Base-by-base conservation (phyloP, 2,329 filamentous ascomycete genomes). In the Parascedosporium putredinis region DNA sequence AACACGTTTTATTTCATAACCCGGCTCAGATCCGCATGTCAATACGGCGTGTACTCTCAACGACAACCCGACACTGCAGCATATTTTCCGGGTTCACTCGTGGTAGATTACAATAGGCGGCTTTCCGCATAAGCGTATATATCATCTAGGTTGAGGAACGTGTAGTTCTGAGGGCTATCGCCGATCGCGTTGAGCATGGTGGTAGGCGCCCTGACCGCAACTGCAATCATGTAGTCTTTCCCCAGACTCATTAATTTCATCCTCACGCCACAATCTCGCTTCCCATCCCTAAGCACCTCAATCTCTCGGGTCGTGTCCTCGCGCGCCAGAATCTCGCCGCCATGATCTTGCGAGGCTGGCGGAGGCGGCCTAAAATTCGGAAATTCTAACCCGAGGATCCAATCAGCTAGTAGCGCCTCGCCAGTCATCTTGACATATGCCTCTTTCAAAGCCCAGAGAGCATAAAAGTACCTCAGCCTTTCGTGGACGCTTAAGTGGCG, bases 401-500 rank as follows among this genome's bases (percentile, higher is more conserved):
- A 91, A 3, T 72, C 70, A 0, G 86, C 86, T 7, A 89, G 70
- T 51, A 91, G 70, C 1, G 84, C 86, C 58, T 90, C 84, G 23
- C 86, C 86, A 25, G 84, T 86, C 68, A 91, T 81, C 75, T 90
- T 91, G 64, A 90, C 81, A 61, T 87, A 90, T 1, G 85, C 82
- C 67, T 91, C 86, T 57, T 87, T 81, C 62, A 88, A 74, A 62
- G 83, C 87, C 83, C 86, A 91, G 52, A 85, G 78, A 1, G 84
- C 76, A 62, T 89, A 91, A 61, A 91, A 91, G 49, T 76, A 73
- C 4, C 84, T 73, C 24, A 90, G 68, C 59, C 81, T 82, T 16
- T 50, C 52, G 25, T 53, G 44, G 23, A 50, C 36, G 10, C 47
- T 20, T 6, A 46, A 29, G 1, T 49, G 45, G 7, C 23, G 29